Evolutionary conservation across 192 early-diverging fungal species (phyloP).

Genomic region (Chytriomyces sp.): DNA sequence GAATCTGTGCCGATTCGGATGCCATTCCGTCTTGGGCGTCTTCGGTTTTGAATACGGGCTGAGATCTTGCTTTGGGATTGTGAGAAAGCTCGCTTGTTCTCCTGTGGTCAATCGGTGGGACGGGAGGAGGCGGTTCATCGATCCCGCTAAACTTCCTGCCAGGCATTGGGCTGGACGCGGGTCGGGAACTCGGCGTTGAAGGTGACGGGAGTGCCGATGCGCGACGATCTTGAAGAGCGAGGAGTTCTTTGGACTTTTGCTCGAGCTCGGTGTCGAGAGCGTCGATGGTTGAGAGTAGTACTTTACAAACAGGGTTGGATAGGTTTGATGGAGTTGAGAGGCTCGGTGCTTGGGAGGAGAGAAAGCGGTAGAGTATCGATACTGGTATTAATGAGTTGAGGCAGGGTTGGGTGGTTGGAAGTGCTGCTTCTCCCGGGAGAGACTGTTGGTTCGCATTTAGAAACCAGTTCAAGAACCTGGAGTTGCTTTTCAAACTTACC

Average conservation of each 20-base stretch:
- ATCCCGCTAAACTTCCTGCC: too few relatives aligned
- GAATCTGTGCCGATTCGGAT: too few relatives aligned
- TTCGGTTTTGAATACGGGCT: too few relatives aligned
- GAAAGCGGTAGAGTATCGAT: slow-evolving; percentile 10
- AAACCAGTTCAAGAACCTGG: not conserved
- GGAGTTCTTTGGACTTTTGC: not conserved
- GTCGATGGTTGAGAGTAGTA: slow-evolving; percentile 2
- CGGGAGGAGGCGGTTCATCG: too few relatives aligned
- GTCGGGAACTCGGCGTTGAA: not conserved
- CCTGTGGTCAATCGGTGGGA: too few relatives aligned
- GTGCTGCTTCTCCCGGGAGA: slow-evolving; percentile 2
- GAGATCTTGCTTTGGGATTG: too few relatives aligned
- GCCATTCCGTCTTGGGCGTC: too few relatives aligned
- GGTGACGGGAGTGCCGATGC: too few relatives aligned
- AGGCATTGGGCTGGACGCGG: not conserved
- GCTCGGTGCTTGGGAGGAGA: not conserved
- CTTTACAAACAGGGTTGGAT: not conserved
- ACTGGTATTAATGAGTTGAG: not conserved
- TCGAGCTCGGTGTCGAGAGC: slow-evolving; percentile 10
- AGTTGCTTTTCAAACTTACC: slow-evolving; percentile 13
- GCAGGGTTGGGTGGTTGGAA: not conserved
- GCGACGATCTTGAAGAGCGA: not conserved
- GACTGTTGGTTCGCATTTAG: not conserved
- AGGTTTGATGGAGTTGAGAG: not conserved
- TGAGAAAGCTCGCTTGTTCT: too few relatives aligned